Conservation (phyloP, 345 rosid genomes). For the Erucastrum elatum region DNA sequence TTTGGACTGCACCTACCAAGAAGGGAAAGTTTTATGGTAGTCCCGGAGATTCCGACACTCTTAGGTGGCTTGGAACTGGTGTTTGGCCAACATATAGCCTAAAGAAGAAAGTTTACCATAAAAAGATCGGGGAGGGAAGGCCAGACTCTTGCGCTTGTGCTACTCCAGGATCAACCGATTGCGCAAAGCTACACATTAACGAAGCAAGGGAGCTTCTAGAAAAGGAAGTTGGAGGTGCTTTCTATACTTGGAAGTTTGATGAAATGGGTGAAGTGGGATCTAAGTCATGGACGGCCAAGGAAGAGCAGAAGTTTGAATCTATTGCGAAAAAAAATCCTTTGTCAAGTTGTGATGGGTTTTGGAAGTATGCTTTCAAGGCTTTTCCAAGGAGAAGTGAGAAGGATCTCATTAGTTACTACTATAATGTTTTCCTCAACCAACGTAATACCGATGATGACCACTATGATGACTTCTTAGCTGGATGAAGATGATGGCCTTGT, state of each 20-base stretch:
- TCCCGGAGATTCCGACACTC: constrained; percentile 3
- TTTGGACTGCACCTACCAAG: background rate
- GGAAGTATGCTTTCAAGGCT: background rate
- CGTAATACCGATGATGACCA: background rate
- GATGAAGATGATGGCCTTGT: background rate
- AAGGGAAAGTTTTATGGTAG: background rate
- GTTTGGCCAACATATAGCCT: background rate
- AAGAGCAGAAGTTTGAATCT: background rate
- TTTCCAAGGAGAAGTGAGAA: background rate
- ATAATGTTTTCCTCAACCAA: background rate
- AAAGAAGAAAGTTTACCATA: background rate
- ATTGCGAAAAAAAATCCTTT: background rate
- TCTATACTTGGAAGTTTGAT: constrained; percentile 1
- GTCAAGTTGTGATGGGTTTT: background rate
- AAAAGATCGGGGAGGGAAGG: background rate
- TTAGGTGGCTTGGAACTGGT: background rate
- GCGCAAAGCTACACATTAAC: background rate
- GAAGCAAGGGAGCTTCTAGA: background rate
- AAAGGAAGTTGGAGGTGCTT: background rate
- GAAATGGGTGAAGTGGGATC: background rate
- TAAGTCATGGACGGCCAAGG: background rate
- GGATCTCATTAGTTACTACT: background rate
- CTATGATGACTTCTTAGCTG: background rate
- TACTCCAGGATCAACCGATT: background rate
- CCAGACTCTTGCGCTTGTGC: background rate